Base-by-base conservation (phyloP, 2,329 filamentous ascomycete species). In the Alternaria hordeiaustralica region DNA sequence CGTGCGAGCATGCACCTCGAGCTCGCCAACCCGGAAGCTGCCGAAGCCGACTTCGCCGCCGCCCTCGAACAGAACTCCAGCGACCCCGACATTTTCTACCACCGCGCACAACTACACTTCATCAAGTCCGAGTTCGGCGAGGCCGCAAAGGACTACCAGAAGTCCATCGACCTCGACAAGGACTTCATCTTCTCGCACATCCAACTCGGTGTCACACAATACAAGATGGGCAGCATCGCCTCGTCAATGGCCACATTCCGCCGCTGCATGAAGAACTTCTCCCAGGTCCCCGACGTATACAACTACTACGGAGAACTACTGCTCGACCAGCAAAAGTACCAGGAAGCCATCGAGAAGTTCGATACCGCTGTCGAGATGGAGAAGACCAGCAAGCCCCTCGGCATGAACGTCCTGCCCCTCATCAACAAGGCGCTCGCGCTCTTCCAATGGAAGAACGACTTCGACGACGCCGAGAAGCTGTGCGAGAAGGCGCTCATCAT, bases 181-280 rank as follows among this genome's bases (percentile, higher is more conserved):
- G 90, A 93, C 71, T 99, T 99, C 82, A 99, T 99, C 84, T 99
- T 97, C 87, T 98, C 95, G 8, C 96, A 99, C 84, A 99, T 99
- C 76, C 96, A 99, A 83, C 92, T 99, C 46, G 96, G 96, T 80
- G 96, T 99, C 56, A 99, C 96, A 54, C 96, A 99, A 83, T 99
- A 99, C 87, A 99, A 99, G 90, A 96, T 98, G 92, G 96, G 96
- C 71, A 97, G 93, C 28, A 92, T 99, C 62, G 96, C 96, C 8
- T 97, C 94, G 9, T 97, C 94, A 50, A 98, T 98, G 94, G 95
- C 96, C 36, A 99, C 96, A 6, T 98, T 99, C 90, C 89, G 95
- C 73, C 88, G 94, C 68, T 97, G 94, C 82, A 94, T 97, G 81
- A 99, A 98, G 90, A 97, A 97, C 84, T 99, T 99, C 78, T 92